phyloP scores from a whole-genome alignment of 2,329 filamentous ascomycete genomes.

The Fusarium musae region DNA sequence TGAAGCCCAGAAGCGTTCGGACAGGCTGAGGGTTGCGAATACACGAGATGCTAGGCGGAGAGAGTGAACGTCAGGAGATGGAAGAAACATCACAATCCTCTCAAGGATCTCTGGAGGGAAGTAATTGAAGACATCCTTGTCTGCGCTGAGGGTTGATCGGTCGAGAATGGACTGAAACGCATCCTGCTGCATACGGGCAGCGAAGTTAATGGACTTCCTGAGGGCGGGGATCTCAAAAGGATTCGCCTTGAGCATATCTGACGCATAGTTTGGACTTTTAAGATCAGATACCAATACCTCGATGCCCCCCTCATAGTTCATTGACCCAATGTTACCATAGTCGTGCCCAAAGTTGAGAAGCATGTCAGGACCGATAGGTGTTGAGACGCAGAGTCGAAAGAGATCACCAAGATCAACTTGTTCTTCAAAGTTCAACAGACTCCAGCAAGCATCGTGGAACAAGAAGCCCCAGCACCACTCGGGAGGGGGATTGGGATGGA shows the following conservation, averaged over 20 bases:
- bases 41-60: slow-evolving; percentile 22
- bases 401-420: background rate
- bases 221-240: slow-evolving; percentile 10
- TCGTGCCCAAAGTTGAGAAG: slow-evolving; percentile 29
- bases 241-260: background rate
- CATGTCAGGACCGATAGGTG: background rate
- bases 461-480: slow-evolving; percentile 7
- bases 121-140: slow-evolving; percentile 12
- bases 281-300: background rate
- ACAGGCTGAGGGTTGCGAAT: slow-evolving; percentile 10
- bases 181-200: background rate
- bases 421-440: background rate
- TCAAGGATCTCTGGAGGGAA: slow-evolving; percentile 27
- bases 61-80: slow-evolving; percentile 12
- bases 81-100: slow-evolving; percentile 1
- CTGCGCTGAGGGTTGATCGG: background rate
- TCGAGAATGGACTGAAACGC: slow-evolving; percentile 1
- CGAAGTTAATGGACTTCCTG: background rate
- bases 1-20: slow-evolving; percentile 30
- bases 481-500: background rate
- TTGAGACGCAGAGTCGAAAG: slow-evolving; percentile 15
- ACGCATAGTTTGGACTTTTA: accelerated
- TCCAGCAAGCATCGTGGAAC: slow-evolving; percentile 31
- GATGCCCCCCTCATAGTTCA: background rate
- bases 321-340: background rate